These are phyloP conservation scores for Salvia miltiorrhiza DNA, from an alignment of 257 asterid species.

Conservation along the genomic window DNA sequence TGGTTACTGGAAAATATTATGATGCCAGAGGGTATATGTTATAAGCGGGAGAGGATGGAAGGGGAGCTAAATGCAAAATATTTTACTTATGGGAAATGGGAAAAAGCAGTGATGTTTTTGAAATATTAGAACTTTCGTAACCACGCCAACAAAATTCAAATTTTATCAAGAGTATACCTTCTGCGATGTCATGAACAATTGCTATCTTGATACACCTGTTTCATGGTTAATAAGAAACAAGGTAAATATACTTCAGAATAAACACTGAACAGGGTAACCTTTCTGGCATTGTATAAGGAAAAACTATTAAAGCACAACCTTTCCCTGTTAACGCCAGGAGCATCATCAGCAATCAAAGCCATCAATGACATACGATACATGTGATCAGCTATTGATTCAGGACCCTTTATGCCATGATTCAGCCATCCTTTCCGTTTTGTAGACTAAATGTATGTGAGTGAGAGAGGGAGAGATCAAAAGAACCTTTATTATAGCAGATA, in stretches of 20 bases:
- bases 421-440: conserved; percentile 97
- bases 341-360: conserved; percentile 84
- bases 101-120: neutral
- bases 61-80: neutral
- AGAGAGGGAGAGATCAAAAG: neutral
- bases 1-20: neutral
- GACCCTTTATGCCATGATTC: conserved; percentile 78
- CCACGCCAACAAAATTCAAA: neutral
- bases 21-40: neutral
- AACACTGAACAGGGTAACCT: neutral
- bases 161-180: conserved; percentile 49
- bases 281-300: neutral
- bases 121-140: neutral
- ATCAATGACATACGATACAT: conserved; percentile 96
- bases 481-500: neutral
- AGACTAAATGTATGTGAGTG: conserved; percentile 39
- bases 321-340: conserved; percentile 88
- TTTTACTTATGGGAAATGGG: neutral
- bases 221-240: conserved; percentile 15
- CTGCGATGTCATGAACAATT: conserved; percentile 90
- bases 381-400: conserved; percentile 97
- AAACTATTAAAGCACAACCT: conserved; percentile 46
- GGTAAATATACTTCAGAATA: conserved; percentile 10
- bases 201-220: conserved; percentile 95
- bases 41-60: neutral